Evolutionary conservation across 2,329 filamentous ascomycete species (phyloP).

Genomic region (Ilyonectria destructans): DNA sequence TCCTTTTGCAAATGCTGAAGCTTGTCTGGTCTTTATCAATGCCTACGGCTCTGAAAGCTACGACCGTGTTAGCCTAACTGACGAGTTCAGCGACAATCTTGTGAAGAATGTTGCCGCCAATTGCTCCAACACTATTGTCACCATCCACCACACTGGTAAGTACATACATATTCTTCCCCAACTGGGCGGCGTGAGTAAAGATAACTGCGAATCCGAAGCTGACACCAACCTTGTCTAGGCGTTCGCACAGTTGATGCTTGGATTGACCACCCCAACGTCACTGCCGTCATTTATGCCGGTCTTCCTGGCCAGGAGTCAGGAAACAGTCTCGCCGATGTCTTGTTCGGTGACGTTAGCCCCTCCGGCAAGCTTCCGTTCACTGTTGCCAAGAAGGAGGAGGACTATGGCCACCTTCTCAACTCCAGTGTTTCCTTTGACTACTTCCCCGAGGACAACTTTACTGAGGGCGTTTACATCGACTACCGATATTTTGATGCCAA

Average conservation of each 20-base stretch:
- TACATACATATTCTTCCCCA: too few species aligned
- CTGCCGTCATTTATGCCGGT: slow-evolving; percentile 77
- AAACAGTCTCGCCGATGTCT: slow-evolving; percentile 75
- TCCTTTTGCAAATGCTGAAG: too few species aligned
- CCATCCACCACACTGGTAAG: slow-evolving; percentile 76
- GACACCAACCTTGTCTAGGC: too few species aligned
- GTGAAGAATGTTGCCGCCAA: slow-evolving; percentile 70
- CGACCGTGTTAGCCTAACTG: too few species aligned
- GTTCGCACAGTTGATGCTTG: slow-evolving; percentile 73
- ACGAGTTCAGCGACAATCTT: not conserved
- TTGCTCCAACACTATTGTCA: slow-evolving; percentile 74
- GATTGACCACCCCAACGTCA: slow-evolving; percentile 76
- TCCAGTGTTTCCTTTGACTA: not conserved
- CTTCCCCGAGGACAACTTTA: slow-evolving; percentile 12
- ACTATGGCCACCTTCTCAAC: slow-evolving; percentile 13
- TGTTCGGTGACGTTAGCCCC: slow-evolving; percentile 78
- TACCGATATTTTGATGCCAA: slow-evolving; percentile 8
- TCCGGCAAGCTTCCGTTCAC: slow-evolving; percentile 81
- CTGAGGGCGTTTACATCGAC: slow-evolving; percentile 50
- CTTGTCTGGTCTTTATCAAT: too few species aligned
- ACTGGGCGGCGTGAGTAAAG: too few species aligned
- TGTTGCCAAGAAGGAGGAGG: slow-evolving; percentile 62
- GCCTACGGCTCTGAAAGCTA: too few species aligned
- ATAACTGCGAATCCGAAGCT: too few species aligned
- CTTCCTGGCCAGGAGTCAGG: slow-evolving; percentile 81